Percentiles rank a stretch among this genome's conserved stretches.
These are phyloP conservation scores for Myriosclerotinia duriaeana DNA, from an alignment of 2,329 filamentous ascomycete genomes.

Conservation along the genomic window DNA sequence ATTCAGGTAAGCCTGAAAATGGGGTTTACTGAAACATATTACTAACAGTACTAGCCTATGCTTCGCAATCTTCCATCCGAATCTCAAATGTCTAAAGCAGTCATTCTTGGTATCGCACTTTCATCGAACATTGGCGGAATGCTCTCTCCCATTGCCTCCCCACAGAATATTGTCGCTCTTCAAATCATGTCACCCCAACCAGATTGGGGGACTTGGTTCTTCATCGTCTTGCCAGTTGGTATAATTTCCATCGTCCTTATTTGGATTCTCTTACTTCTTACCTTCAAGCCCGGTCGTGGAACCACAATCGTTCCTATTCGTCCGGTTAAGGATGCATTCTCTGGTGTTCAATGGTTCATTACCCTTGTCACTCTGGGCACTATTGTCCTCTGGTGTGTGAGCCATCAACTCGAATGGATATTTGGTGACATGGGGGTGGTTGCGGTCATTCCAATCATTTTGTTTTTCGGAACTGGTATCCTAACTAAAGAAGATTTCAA, in stretches of 20 bases:
- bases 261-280: constrained; percentile 80
- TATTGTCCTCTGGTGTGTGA: constrained; percentile 88
- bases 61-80: constrained; percentile 87
- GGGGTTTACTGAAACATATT: background rate
- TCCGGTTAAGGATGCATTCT: constrained; percentile 83
- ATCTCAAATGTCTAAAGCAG: constrained; percentile 89
- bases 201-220: constrained; percentile 96
- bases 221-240: constrained; percentile 89
- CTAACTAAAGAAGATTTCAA: constrained; percentile 99
- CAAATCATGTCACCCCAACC: constrained; percentile 92
- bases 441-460: constrained; percentile 89
- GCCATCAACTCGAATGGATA: constrained; percentile 78
- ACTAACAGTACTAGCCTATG: constrained; percentile 63
- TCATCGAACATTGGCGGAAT: constrained; percentile 95
- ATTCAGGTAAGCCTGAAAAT: constrained; percentile 66
- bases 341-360: constrained; percentile 90
- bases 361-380: constrained; percentile 77
- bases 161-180: constrained; percentile 94
- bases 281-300: constrained; percentile 80
- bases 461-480: constrained; percentile 96
- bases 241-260: constrained; percentile 84
- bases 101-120: constrained; percentile 92
- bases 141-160: constrained; percentile 93
- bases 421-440: constrained; percentile 99
- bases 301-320: constrained; percentile 91